Base-by-base conservation (phyloP, 2,329 filamentous ascomycete genomes). In the Trichoderma citrinoviride region DNA sequence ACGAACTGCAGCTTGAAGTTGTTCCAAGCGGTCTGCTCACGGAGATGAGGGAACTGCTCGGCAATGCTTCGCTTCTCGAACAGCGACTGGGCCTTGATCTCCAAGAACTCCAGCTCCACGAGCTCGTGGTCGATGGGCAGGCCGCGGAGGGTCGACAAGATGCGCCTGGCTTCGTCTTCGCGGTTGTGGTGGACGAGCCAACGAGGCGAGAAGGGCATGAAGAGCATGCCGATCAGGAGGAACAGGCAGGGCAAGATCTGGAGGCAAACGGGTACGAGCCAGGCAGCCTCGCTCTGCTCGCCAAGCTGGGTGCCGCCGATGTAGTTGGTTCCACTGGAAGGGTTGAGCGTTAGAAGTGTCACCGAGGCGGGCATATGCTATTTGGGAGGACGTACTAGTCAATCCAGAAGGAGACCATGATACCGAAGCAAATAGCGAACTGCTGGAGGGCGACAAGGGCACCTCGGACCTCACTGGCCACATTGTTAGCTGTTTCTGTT, bases 161-260 rank as follows among this genome's bases (percentile, higher is more conserved):
- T 85, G 10, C 74, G 73, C 17, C 85, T 84, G 0, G 88, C 89
- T 73, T 93, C 90, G 0, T 82, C 82, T 71, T 93, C 89, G 41
- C 89, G 87, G 64, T 79, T 80, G 70, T 90, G 87, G 73, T 92
- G 87, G 8, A 90, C 78, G 1, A 94, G 82, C 90, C 90, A 93
- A 69, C 91, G 83, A 0, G 91, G 91, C 0, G 86, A 90, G 77
- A 90, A 92, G 0, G 90, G 91, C 89, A 93, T 91, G 77, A 91
- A 91, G 12, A 90, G 72, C 83, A 93, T 93, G 43, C 90, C 90
- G 12, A 83, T 70, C 29, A 88, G 85, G 1, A 94, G 83, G 4
- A 92, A 70, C 2, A 87, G 70, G 0, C 89, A 90, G 0, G 90
- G 90, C 0, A 82, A 80, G 3, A 93, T 80, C 71, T 94, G 91